These are phyloP conservation scores for Mycena albidolilacea DNA, from an alignment of 768 basidiomycete genomes.

Conservation along the genomic window DNA sequence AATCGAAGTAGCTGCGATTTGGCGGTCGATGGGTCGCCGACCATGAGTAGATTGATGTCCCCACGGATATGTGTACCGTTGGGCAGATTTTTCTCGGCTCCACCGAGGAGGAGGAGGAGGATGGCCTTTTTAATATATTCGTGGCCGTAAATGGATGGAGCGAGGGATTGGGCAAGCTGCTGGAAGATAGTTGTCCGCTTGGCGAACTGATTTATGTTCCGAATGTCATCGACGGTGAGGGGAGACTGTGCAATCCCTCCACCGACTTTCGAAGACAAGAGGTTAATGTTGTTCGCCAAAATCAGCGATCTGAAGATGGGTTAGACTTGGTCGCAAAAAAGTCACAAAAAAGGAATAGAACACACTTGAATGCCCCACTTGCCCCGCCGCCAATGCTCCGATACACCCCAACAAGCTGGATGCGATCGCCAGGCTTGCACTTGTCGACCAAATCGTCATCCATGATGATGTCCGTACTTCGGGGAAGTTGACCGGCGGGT, in stretches of 20 bases:
- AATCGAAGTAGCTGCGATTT: constrained; percentile 98
- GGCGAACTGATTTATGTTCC: constrained; percentile 93
- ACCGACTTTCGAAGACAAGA: constrained; percentile 94
- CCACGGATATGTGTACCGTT: constrained; percentile 99
- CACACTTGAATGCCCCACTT: constrained; percentile 94
- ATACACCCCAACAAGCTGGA: constrained; percentile 96
- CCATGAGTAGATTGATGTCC: constrained; percentile 99
- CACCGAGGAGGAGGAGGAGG: constrained; percentile 93
- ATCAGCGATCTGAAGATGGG: constrained; percentile 81
- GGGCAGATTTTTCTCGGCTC: constrained; percentile 96
- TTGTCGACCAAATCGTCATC: constrained; percentile 98
- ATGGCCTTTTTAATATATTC: constrained; percentile 97
- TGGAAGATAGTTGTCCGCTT: constrained; percentile 90
- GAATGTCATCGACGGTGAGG: constrained; percentile 94
- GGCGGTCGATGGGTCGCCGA: constrained; percentile 98
- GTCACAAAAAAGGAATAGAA: constrained; percentile 28
- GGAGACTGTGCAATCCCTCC: constrained; percentile 95
- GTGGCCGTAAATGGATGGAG: constrained; percentile 97
- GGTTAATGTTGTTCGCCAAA: constrained; percentile 94
- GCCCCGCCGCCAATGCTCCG: constrained; percentile 94
- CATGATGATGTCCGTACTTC: constrained; percentile 95
- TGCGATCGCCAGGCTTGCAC: constrained; percentile 98
- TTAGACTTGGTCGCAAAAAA: constrained; percentile 13
- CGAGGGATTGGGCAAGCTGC: constrained; percentile 93
- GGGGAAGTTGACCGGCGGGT: constrained; percentile 95